Conservation (phyloP, 2,329 filamentous ascomycete genomes). For the Fusarium cicatricum region DNA sequence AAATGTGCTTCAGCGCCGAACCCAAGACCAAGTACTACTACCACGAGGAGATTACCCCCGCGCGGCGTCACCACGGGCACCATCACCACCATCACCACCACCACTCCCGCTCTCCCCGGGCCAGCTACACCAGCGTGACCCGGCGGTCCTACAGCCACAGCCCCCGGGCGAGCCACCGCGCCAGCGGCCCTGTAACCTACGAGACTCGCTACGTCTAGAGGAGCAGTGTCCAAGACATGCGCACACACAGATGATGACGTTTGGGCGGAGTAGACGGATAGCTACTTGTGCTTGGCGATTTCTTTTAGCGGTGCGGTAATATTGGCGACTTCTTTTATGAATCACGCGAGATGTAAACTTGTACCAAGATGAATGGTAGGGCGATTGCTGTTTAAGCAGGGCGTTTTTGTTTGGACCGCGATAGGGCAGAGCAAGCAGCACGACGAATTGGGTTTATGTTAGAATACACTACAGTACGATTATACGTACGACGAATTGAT, state of each 20-base stretch:
- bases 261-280: slow-evolving; percentile 2
- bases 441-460: slow-evolving; percentile 4
- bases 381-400: slow-evolving; percentile 14
- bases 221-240: background rate
- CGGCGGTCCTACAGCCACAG: slow-evolving; percentile 50
- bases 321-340: slow-evolving; percentile 21
- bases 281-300: slow-evolving; percentile 13
- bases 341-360: slow-evolving; percentile 18
- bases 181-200: slow-evolving; percentile 49
- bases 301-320: slow-evolving; percentile 27
- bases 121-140: slow-evolving; percentile 54
- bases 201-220: slow-evolving; percentile 23
- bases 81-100: slow-evolving; percentile 48
- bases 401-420: slow-evolving; percentile 11
- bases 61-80: slow-evolving; percentile 49
- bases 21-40: slow-evolving; percentile 62
- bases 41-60: slow-evolving; percentile 61
- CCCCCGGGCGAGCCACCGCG: slow-evolving; percentile 54
- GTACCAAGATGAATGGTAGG: slow-evolving; percentile 6
- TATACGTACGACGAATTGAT: background rate
- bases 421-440: slow-evolving; percentile 1
- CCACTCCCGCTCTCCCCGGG: slow-evolving; percentile 48
- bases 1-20: slow-evolving; percentile 60
- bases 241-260: slow-evolving; percentile 22
- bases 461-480: background rate